Conservation (phyloP, 179 eudicot genomes). For the Camellia oleifera region DNA sequence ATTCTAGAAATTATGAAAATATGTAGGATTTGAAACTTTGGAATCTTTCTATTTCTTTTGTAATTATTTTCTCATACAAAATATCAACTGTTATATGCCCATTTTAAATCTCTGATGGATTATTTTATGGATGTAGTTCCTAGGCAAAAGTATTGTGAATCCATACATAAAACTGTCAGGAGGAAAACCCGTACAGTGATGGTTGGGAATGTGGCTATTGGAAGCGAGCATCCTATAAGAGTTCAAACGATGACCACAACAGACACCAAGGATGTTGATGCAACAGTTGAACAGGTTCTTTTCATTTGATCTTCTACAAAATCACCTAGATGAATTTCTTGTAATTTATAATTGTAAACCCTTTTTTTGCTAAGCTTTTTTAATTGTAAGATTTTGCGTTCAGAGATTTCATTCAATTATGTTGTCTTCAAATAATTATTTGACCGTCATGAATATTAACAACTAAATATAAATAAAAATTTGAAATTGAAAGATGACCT, state of each 20-base stretch:
- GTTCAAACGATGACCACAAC: conserved; percentile 98
- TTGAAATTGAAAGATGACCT: conserved; percentile 3
- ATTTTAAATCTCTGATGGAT: conserved; percentile 1
- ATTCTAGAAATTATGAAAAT: background rate
- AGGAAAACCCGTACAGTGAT: conserved; percentile 88
- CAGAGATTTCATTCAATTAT: background rate
- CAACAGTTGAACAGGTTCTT: conserved; percentile 85
- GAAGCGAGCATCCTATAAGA: conserved; percentile 95
- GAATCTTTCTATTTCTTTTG: background rate
- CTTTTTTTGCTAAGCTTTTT: too few species aligned
- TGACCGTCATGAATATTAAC: background rate
- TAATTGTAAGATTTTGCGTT: background rate
- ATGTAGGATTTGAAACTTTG: background rate
- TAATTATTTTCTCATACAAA: background rate
- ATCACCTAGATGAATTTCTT: background rate
- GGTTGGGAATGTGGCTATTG: conserved; percentile 95
- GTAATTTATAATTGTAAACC: too few species aligned
- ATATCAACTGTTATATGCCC: background rate
- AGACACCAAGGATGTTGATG: conserved; percentile 93
- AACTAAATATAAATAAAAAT: background rate
- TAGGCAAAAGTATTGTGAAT: conserved; percentile 91
- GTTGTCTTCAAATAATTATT: background rate
- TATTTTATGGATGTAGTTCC: conserved; percentile 56
- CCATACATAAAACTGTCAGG: conserved; percentile 75
- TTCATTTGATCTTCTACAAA: conserved; percentile 1